A percentile compares a stretch with the other conserved stretches of the same genome.
Conservation (phyloP, 352 stramenopile species). For the Poterioochromonas sp. region DNA sequence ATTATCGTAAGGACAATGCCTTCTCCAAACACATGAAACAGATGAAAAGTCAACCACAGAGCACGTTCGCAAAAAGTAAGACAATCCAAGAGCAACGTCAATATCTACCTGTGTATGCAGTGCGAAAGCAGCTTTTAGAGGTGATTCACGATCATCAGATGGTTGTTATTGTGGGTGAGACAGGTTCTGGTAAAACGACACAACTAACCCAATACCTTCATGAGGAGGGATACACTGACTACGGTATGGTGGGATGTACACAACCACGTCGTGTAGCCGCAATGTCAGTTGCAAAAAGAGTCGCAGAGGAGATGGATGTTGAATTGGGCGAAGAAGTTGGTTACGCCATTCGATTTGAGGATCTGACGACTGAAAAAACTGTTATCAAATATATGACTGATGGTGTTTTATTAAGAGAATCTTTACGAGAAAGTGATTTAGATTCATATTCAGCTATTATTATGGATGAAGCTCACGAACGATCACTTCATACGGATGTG, state of each 20-base stretch:
- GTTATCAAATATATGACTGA: conserved; percentile 99
- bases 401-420: conserved; percentile 95
- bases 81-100: conserved; percentile 88
- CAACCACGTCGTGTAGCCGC: conserved; percentile 95
- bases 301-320: conserved; percentile 90
- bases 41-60: not conserved
- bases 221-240: conserved; percentile 70
- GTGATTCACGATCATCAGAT: conserved; percentile 95
- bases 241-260: conserved; percentile 85
- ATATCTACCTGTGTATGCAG: conserved; percentile 86
- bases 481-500: conserved; percentile 83
- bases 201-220: conserved; percentile 90
- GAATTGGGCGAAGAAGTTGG: conserved; percentile 62
- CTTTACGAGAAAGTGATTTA: conserved; percentile 68
- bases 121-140: conserved; percentile 88
- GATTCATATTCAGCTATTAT: conserved; percentile 56
- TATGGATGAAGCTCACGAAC: conserved; percentile 87
- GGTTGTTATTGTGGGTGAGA: conserved; percentile 96
- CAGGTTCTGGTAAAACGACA: conserved; percentile 92
- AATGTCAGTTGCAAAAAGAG: conserved; percentile 93
- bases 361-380: conserved; percentile 83
- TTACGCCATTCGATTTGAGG: conserved; percentile 85
- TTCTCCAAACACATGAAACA: conserved; percentile 1
- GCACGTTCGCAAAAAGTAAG: conserved; percentile 87
- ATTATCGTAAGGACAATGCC: conserved; percentile 27